Base-by-base conservation (phyloP, 2,329 filamentous ascomycete species). In the Dothideomycetes sp. region DNA sequence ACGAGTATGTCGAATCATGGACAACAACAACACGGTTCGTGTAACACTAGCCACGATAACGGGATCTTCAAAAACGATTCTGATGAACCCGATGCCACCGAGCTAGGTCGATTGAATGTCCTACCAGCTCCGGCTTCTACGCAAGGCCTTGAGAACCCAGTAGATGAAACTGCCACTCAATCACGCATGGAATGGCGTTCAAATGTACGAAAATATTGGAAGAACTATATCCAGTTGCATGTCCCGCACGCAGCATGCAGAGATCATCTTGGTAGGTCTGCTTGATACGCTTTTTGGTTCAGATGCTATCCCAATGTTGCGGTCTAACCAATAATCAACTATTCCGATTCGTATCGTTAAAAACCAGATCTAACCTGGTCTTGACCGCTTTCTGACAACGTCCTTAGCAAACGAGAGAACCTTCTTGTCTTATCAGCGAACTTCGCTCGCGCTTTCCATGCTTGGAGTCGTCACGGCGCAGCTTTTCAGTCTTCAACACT, bases 371-470 rank as follows among this genome's bases (percentile, higher is more conserved):
- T 49, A 12, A n/a, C 5, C 25, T 20, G 18, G 18, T 17, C 3
- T 1, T 5, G 17, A 10, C 8, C 1, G 8, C n/a, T 22, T 17
- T 13, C n/a, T 33, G 33, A 31, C 11, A 18, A 18, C 19, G 19
- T n/a, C 4, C 13, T 3, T 32, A 85, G 82, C 82, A 25, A 71
- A 85, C 41, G 81, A 87, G 60, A 69, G 82, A 43, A 87, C 82
- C 13, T 87, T 80, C 54, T 72, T 87, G 13, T 79, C 72, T 20
- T 86, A 85, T 57, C 68, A 85, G 20, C 74, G 82, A 15, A 86
- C 81, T 2, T 83, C 79, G 0, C 61, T 82, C 25, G 69, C 73
- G n/a, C 65, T 85, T 27, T 77, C 80, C 11, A 79, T 84, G 62
- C 63, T 78, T 15, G 80, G 80, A 13, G 73, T 81, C 3, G 51